Evolutionary conservation across 441 rosid species (phyloP).

Genomic region (Biscutella laevigata): DNA sequence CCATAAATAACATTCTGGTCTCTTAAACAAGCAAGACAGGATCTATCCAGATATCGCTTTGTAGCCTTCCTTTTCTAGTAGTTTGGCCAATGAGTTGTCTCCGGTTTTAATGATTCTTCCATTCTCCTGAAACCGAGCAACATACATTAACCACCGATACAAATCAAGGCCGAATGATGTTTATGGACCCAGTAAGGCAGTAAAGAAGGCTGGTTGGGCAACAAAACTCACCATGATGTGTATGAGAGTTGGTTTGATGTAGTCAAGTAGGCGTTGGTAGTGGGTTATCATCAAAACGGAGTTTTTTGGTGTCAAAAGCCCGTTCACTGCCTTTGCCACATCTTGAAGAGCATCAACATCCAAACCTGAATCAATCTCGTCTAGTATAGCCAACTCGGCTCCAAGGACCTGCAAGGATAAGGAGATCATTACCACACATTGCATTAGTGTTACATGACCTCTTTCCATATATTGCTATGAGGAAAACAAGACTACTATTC

Average conservation of each 20-base stretch:
- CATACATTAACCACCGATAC: too few species aligned
- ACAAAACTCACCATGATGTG: constrained; percentile 64
- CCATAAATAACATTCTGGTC: constrained; percentile 9
- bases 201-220: too few species aligned
- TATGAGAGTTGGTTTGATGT: constrained; percentile 58
- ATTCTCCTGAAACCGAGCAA: too few species aligned
- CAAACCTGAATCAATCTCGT: constrained; percentile 73
- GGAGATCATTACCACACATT: not conserved
- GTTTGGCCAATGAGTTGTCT: constrained; percentile 57
- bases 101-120: constrained; percentile 69
- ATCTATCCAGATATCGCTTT: too few species aligned
- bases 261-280: constrained; percentile 60
- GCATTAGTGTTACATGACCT: too few species aligned
- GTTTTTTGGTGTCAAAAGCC: constrained; percentile 58
- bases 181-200: too few species aligned
- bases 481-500: not conserved
- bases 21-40: too few species aligned
- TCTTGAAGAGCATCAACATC: constrained; percentile 63
- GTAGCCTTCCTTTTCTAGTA: constrained; percentile 74
- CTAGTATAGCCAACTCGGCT: constrained; percentile 66
- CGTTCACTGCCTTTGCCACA: constrained; percentile 71
- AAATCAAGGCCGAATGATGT: too few species aligned
- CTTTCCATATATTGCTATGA: not conserved
- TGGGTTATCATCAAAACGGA: constrained; percentile 84
- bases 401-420: constrained; percentile 47